Evolutionary conservation across 768 basidiomycete species (phyloP), one percentile per base, ranked within the genome.

Genomic region (Lactifluus hygrophoroides): DNA sequence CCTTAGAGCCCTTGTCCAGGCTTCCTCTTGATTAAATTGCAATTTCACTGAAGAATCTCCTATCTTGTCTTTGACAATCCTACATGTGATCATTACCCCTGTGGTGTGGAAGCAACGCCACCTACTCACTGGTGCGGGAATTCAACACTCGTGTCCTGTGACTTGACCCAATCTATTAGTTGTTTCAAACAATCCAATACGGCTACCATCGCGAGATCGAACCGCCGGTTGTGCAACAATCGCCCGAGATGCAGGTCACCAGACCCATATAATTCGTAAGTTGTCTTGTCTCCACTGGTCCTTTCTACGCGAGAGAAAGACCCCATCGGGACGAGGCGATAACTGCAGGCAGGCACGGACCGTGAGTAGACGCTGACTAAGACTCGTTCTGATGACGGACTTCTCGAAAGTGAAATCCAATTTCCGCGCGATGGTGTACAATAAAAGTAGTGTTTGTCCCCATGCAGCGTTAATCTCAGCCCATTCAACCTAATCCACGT

Each of bases 381-480:
- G 6, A n/a, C 19, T 28, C 35, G 21, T 60, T 51, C 19, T 43
- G 17, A 51, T 43, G 40, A 28, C 42, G 64, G 71, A 94, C 94
- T 83, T 83, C 67, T 88, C 85, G 65, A 96, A 97, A 4, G 81
- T 82, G 67, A 85, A 91, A 61, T 92, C 93, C 14, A 96, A 81
- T 72, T 97, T 99, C 55, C 88, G 79, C 11, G 92, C 92, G 49
- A 99, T 82, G 7, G 92, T 92, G 67, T 95, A 90, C 35, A 97
- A 74, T 56, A 98, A 77, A 17, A 98, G 77, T n/a, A 95, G 76
- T 0, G 94, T 91, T 68, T 96, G 88, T 1, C 96, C 96, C 94
- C 95, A 96, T 17, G 96, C 96, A 11, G 96, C 96, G 68, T 98
- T 98, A 70, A 98, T 94, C 72, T 99, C 96, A 3, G 91, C 83